These are phyloP conservation scores for Tetrapyrgos nigripes DNA, from an alignment of 1,284 basidiomycete species.

Conservation along the genomic window DNA sequence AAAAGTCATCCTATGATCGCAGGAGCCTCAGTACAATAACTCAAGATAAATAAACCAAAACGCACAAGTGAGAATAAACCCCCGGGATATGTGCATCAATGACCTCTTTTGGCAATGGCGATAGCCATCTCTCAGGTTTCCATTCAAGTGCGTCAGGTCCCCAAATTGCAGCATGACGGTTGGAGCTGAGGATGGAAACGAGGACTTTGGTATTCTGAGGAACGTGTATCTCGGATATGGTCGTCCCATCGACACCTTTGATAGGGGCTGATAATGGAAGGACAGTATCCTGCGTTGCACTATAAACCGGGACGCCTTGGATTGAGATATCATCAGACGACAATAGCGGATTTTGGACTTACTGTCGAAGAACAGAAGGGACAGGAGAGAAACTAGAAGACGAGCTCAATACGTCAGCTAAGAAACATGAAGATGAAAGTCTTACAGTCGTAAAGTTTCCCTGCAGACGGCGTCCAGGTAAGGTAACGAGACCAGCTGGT, in stretches of 20 bases:
- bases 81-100: constrained; percentile 14
- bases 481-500: constrained; percentile 36
- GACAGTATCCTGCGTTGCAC: constrained; percentile 24
- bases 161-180: constrained; percentile 38
- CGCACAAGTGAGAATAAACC: constrained; percentile 20
- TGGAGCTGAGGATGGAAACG: constrained; percentile 32
- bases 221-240: constrained; percentile 30
- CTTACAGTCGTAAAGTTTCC: constrained; percentile 40
- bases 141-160: constrained; percentile 41
- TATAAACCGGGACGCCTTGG: background rate
- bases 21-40: background rate
- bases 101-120: constrained; percentile 28
- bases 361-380: constrained; percentile 31
- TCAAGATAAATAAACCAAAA: background rate
- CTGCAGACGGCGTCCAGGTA: constrained; percentile 41
- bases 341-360: constrained; percentile 13
- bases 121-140: constrained; percentile 43
- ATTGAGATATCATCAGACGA: too few relatives aligned
- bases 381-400: constrained; percentile 37
- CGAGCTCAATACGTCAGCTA: background rate
- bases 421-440: background rate
- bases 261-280: constrained; percentile 27
- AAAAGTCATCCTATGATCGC: constrained; percentile 36
- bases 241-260: constrained; percentile 29
- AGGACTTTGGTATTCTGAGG: constrained; percentile 30